Conservation (phyloP, 2,329 filamentous ascomycete genomes). For the Didymella keratinophila region DNA sequence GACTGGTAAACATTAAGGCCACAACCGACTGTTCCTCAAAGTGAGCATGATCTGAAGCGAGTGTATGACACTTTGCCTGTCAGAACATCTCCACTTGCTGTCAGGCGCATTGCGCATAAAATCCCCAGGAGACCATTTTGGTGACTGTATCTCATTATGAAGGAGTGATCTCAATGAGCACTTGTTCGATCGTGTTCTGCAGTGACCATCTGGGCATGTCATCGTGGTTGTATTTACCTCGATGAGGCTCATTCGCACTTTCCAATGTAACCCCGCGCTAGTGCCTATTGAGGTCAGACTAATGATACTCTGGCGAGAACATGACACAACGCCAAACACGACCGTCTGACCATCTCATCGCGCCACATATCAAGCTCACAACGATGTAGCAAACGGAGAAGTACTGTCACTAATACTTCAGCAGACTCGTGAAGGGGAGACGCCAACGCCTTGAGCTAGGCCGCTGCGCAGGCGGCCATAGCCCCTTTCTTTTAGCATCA, state of each 20-base stretch:
- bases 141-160: background rate
- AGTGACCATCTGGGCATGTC: background rate
- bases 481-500: background rate
- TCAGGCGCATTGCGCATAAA: background rate
- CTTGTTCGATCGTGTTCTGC: background rate
- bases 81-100: background rate
- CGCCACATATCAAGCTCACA: background rate
- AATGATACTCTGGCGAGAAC: background rate
- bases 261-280: conserved; percentile 2
- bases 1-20: background rate
- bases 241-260: background rate
- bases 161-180: background rate
- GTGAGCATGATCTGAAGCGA: background rate
- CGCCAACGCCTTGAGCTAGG: background rate
- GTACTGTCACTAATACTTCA: background rate
- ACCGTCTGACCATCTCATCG: conserved; percentile 33
- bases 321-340: conserved; percentile 39
- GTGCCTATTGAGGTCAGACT: background rate
- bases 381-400: background rate
- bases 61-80: background rate
- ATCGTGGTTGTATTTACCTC: background rate
- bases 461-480: background rate
- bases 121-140: background rate
- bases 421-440: background rate
- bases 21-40: background rate